Base-by-base conservation (phyloP, 768 basidiomycete genomes). In the Amanita exitialis region DNA sequence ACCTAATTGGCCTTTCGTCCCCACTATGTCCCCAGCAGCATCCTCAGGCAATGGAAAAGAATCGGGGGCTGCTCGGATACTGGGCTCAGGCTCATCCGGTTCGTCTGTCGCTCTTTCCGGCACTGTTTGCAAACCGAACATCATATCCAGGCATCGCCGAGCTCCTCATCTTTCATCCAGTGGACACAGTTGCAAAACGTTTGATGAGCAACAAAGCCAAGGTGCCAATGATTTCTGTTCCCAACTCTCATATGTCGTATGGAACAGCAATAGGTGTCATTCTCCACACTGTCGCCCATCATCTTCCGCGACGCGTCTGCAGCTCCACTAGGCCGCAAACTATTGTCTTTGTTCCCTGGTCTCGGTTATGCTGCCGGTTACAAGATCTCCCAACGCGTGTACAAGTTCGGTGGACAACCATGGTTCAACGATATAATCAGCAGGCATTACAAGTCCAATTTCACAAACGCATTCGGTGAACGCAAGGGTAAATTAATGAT, bases 331-430 rank as follows among this genome's bases (percentile, higher is more conserved):
- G 67, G 72, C 5, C 72, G 71, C 36, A 89, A 87, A 65, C 76
- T 95, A 57, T 57, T 96, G 15, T 95, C 92, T 3, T 78, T 99
- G n/a, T 99, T 99, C 74, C 95, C 95, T 32, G 95, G 92, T 48
- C 81, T 99, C 3, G 95, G 95, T 2, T 99, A 99, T 64, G 95
- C 96, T 4, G 96, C 95, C 23, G 94, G 96, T 4, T 99, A 98
- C 82, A 99, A 98, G 67, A 71, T 97, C 61, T 69, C 90, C 0
- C 93, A 97, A 68, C 81, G 93, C 47, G 78, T 91, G 60, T 95
- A 94, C 82, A 99, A 96, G 70, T 99, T 98, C 61, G 95, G 95
- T 55, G 95, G 95, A 4, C 95, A 99, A 69, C 95, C 95, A 12
- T 98, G 83, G 78, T 96, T 97, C 69, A 87, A 92, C 69, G 96